Base-by-base conservation (phyloP, 2,329 filamentous ascomycete species). In the Blastomyces gilchristii region DNA sequence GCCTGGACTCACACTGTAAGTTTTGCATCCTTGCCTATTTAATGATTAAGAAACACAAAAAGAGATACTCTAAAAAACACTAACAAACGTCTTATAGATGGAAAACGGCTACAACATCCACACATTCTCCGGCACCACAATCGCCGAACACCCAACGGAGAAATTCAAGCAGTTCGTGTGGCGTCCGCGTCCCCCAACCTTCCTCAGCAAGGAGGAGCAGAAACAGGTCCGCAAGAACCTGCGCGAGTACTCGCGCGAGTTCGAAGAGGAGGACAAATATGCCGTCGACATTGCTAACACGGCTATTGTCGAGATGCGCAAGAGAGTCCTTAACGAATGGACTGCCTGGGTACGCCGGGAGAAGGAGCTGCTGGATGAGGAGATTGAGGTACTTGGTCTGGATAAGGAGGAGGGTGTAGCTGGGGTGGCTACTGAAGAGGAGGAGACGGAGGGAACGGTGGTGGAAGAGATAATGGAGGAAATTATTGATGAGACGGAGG, bases 71-170 rank as follows among this genome's bases (percentile, higher is more conserved):
- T 60, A 54, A 63, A 31, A 22, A 22, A 22, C n/a, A 58, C 57
- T 60, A 58, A 64, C 63, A 66, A 69, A 22, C 22, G 5, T 37
- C 25, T 9, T 43, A 58, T 73, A 96, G 90, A 96, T 97, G 91
- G 94, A 99, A 82, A 99, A 97, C 75, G 94, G 94, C 67, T 99
- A 96, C 82, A 93, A 97, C 77, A 81, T 99, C 66, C 97, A 97
- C 83, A 92, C 96, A 75, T 99, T 99, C 85, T 89, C 87, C 76
- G 95, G 94, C 67, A 87, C 89, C 70, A 84, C 88, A 62, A 85
- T 99, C 62, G 87, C 91, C 64, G 95, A 99, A 79, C 90, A 97
- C 77, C 87, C 87, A 60, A 83, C 96, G 64, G 94, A 99, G 69
- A 95, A 95, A 78, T 97, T 99, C 85, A 97, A 97, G 85, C 94